Percentiles rank a stretch among this genome's conserved stretches.
phyloP scores from a whole-genome alignment of 257 asterid genomes.

The Verbascum thapsus region DNA sequence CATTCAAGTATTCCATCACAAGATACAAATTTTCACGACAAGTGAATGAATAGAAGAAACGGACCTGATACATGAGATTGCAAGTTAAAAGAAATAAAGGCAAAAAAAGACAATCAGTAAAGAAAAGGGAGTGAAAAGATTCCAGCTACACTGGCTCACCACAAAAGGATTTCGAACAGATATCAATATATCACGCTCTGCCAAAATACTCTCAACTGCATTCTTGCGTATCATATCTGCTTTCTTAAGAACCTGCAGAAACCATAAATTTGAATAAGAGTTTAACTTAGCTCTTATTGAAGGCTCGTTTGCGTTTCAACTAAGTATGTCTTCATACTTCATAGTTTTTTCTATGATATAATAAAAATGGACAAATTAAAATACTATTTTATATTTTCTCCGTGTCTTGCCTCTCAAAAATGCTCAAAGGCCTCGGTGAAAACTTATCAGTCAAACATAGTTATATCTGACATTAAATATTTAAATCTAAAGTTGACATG shows the following conservation, averaged over 20 bases:
- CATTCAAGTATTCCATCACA: slow-evolving; percentile 99
- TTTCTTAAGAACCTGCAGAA: slow-evolving; percentile 84
- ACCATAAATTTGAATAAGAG: slow-evolving; percentile 21
- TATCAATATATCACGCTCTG: slow-evolving; percentile 95
- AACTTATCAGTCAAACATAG: no score
- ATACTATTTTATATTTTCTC: no score
- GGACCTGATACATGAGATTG: slow-evolving; percentile 59
- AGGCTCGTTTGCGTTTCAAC: background rate
- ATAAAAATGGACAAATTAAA: background rate
- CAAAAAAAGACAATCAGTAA: slow-evolving; percentile 8
- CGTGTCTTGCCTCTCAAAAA: no score
- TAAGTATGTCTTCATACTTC: slow-evolving; percentile 7
- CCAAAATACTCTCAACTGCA: slow-evolving; percentile 99
- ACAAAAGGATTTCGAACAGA: slow-evolving; percentile 99
- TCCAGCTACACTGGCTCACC: slow-evolving; percentile 65
- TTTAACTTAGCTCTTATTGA: slow-evolving; percentile 5
- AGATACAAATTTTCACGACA: slow-evolving; percentile 98
- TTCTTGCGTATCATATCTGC: slow-evolving; percentile 99
- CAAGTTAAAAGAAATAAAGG: slow-evolving; percentile 34
- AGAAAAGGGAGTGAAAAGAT: slow-evolving; percentile 24
- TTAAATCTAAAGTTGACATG: slow-evolving; percentile 19
- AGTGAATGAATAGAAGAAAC: slow-evolving; percentile 97
- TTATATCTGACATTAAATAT: no score
- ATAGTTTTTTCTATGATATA: background rate
- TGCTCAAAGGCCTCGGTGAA: no score